Evolutionary conservation across 805 yeast species (phyloP), one percentile per base, ranked within the genome.

Genomic region (Yarrowia sp.): DNA sequence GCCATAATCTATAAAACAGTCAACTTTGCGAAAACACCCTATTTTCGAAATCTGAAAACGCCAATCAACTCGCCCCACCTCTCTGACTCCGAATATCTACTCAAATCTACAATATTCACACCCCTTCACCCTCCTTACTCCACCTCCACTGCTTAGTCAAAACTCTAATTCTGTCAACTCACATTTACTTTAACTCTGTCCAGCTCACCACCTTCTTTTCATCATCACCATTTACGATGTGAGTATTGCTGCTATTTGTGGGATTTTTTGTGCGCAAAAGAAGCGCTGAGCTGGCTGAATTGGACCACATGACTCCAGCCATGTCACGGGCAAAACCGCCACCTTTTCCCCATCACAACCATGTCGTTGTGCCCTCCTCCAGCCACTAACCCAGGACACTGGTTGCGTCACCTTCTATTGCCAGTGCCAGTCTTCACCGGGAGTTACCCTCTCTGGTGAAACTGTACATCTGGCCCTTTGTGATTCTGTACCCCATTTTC

Each of bases 381-480:
- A 22, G 22, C 17, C 26, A 21, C 61, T 54, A 54, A 54, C 61
- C 24, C 46, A 58, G 49, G 63, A 58, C 49, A 26, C 74, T 86
- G 70, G 95, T 91, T 65, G 83, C 84, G 70, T 89, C 88, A 73
- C 85, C 91, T 46, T 82, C 90, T 54, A 87, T 92, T 66, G 81
- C 79, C 76, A 82, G 81, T 65, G 88, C 97, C 56, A 85, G 85
- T 74, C 82, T 92, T 71, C 82, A 93, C 80, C 84, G 83, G 68
- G 89, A 95, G 22, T 84, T 85, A 72, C 78, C 88, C 33, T 66
- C 80, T 41, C 54, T 83, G 12, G 73, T 82, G 36, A 85, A 91
- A 70, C 92, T 96, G 5, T 92, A 90, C 72, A 87, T 88, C 24
- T 84, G 89, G 81, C 96, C 97, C 10, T 92, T 92, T 75, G 75